Percentiles rank a stretch among this genome's conserved stretches.
Conservation (phyloP, 1,284 basidiomycete genomes). For the Cryptococcus sp. region DNA sequence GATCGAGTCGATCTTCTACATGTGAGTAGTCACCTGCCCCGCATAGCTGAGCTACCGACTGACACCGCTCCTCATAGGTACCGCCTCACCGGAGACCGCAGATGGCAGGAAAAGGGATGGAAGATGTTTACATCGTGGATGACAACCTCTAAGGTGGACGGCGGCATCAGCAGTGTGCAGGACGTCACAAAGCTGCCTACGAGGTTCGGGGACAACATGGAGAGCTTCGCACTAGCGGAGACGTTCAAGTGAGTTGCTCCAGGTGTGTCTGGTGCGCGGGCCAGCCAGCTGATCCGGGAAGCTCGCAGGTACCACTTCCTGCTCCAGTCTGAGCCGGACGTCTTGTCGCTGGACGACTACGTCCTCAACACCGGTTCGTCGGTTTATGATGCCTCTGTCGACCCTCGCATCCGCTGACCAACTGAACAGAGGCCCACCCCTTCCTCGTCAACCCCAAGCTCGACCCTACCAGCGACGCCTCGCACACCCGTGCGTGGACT, state of each 20-base stretch:
- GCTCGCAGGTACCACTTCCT: constrained; percentile 51
- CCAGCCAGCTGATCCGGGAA: no score
- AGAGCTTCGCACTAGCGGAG: constrained; percentile 58
- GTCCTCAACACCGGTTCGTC: constrained; percentile 55
- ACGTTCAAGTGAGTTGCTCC: constrained; percentile 52
- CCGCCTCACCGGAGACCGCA: constrained; percentile 56
- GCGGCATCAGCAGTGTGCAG: constrained; percentile 49
- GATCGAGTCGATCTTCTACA: constrained; percentile 56
- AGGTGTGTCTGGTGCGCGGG: not conserved
- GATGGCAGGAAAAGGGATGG: constrained; percentile 60
- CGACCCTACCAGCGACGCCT: constrained; percentile 11
- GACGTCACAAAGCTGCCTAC: constrained; percentile 52
- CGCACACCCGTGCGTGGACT: constrained; percentile 31
- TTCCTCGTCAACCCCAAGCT: constrained; percentile 38
- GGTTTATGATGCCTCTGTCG: not conserved
- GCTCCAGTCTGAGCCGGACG: constrained; percentile 54
- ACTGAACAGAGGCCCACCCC: constrained; percentile 47
- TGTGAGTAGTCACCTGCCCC: constrained; percentile 38
- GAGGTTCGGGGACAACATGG: constrained; percentile 47
- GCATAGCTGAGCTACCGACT: not conserved
- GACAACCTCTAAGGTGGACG: constrained; percentile 43
- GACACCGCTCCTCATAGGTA: constrained; percentile 48
- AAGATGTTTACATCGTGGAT: constrained; percentile 59
- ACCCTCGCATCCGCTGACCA: not conserved
- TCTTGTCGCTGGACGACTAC: constrained; percentile 58